Evolutionary conservation across 768 basidiomycete species (phyloP).

Genomic region (Naganishia friedmannii): DNA sequence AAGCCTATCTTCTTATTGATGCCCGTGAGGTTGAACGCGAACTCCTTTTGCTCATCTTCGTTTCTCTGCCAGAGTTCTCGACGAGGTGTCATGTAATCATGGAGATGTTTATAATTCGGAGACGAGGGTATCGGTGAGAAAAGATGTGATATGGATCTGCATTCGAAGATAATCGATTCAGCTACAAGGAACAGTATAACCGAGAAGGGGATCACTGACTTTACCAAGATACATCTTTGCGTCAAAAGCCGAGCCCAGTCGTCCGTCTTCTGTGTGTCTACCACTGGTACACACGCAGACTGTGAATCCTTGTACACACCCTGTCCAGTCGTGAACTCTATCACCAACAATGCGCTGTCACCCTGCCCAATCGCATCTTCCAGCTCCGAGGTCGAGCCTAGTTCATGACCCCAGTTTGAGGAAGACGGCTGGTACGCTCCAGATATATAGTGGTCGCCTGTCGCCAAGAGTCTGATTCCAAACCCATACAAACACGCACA

Average conservation of each 20-base stretch:
- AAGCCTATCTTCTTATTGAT: conserved; percentile 25
- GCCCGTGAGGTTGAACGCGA: conserved; percentile 20
- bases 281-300: conserved; percentile 42
- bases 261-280: conserved; percentile 59
- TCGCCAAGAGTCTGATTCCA: conserved; percentile 57
- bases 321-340: conserved; percentile 27
- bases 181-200: background rate
- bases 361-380: conserved; percentile 18
- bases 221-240: conserved; percentile 74
- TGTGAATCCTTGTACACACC: conserved; percentile 21
- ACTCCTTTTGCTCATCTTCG: conserved; percentile 25
- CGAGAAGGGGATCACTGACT: conserved; percentile 57
- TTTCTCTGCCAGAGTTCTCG: conserved; percentile 8
- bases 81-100: background rate
- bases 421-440: conserved; percentile 54
- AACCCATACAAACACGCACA: conserved; percentile 73
- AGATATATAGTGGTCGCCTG: conserved; percentile 51
- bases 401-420: conserved; percentile 55
- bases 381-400: conserved; percentile 6
- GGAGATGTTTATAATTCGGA: conserved; percentile 61
- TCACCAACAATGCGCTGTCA: conserved; percentile 23
- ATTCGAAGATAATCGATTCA: background rate
- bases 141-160: conserved; percentile 72
- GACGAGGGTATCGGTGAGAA: conserved; percentile 71
- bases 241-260: conserved; percentile 73